Conservation (phyloP, 2,329 filamentous ascomycete species). For the Tolypocladium inflatum region DNA sequence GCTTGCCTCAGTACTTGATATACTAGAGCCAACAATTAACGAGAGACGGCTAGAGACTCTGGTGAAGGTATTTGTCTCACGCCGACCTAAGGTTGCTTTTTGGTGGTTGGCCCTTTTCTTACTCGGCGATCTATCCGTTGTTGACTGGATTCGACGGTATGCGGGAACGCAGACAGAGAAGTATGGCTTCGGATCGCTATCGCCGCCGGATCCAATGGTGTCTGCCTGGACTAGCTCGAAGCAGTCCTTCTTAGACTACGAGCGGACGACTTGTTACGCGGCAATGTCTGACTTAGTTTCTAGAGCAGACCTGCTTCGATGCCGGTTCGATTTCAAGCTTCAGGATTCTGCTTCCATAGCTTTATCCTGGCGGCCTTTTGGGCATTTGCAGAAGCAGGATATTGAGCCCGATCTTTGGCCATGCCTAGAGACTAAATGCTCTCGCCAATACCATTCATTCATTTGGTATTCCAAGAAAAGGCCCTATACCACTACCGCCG, state of each 20-base stretch:
- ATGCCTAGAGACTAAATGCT: too few relatives aligned
- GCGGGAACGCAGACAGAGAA: constrained; percentile 6
- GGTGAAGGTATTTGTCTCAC: constrained; percentile 7
- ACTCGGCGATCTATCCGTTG: constrained; percentile 2
- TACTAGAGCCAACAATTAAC: too few relatives aligned
- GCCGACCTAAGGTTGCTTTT: constrained; percentile 8
- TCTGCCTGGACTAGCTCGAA: constrained; percentile 6
- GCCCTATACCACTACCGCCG: too few relatives aligned
- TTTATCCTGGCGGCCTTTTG: too few relatives aligned
- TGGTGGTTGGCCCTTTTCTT: constrained; percentile 12
- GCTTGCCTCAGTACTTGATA: too few relatives aligned
- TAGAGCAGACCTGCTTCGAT: neutral
- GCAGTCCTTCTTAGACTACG: constrained; percentile 2
- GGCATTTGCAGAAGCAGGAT: too few relatives aligned
- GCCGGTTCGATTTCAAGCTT: neutral
- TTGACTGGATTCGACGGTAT: constrained; percentile 6
- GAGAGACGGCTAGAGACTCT: constrained; percentile 3
- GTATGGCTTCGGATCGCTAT: constrained; percentile 5
- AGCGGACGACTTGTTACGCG: neutral
- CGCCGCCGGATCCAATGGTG: constrained; percentile 4
- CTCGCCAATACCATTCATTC: too few relatives aligned
- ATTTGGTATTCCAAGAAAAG: too few relatives aligned
- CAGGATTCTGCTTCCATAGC: neutral
- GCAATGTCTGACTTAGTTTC: neutral
- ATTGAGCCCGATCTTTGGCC: too few relatives aligned